These are phyloP conservation scores for Aureobasidium sp. DNA, from an alignment of 2,329 filamentous ascomycete species.

Conservation along the genomic window DNA sequence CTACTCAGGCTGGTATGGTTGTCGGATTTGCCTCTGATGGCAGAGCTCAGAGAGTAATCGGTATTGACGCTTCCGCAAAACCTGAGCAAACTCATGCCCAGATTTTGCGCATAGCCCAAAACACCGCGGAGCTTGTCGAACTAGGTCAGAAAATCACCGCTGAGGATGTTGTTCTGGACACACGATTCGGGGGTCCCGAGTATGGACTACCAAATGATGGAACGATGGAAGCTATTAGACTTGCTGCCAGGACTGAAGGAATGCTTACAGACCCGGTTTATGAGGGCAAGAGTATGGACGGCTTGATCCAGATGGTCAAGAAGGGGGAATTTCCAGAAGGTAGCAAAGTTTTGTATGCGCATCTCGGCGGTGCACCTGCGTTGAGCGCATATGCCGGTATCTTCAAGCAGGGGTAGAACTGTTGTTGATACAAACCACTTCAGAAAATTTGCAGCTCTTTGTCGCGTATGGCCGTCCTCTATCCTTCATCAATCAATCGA, in stretches of 20 bases:
- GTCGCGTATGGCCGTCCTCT: not conserved
- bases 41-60: slow-evolving; percentile 51
- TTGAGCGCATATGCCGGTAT: slow-evolving; percentile 54
- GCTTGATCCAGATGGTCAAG: slow-evolving; percentile 61
- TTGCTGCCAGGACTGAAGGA: slow-evolving; percentile 60
- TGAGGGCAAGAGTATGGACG: slow-evolving; percentile 67
- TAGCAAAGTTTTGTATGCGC: slow-evolving; percentile 62
- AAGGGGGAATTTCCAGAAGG: slow-evolving; percentile 55
- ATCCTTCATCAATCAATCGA: too few relatives aligned
- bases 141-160: slow-evolving; percentile 55
- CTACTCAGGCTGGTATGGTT: slow-evolving; percentile 64
- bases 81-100: slow-evolving; percentile 57
- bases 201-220: slow-evolving; percentile 61
- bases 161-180: slow-evolving; percentile 57
- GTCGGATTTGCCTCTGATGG: slow-evolving; percentile 57
- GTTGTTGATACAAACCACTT: too few relatives aligned
- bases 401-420: slow-evolving; percentile 14
- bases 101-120: slow-evolving; percentile 58
- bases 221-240: slow-evolving; percentile 62
- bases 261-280: slow-evolving; percentile 72
- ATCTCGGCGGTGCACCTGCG: slow-evolving; percentile 63
- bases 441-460: not conserved
- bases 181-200: slow-evolving; percentile 57
- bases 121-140: slow-evolving; percentile 58
- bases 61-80: slow-evolving; percentile 59